These are phyloP conservation scores for Pachysolen tannophilus DNA, from an alignment of 805 yeast genomes.

Conservation along the genomic window DNA sequence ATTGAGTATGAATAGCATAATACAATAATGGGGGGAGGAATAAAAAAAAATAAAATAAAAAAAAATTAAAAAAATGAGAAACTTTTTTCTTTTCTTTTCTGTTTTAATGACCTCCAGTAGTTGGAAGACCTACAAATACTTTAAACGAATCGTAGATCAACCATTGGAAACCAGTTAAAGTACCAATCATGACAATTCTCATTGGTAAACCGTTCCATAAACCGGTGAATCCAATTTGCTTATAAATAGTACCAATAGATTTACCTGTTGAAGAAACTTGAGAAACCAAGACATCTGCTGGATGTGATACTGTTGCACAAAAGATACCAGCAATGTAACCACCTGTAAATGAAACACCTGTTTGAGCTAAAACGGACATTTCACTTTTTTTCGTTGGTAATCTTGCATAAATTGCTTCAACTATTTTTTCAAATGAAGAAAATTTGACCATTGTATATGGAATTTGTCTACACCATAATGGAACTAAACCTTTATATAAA, in stretches of 20 bases:
- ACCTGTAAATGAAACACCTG: constrained; percentile 90
- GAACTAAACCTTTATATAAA: constrained; percentile 81
- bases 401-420: constrained; percentile 64
- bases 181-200: constrained; percentile 95
- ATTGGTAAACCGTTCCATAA: constrained; percentile 94
- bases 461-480: constrained; percentile 93
- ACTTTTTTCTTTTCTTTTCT: neutral
- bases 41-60: too few relatives aligned
- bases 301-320: constrained; percentile 94
- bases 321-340: constrained; percentile 97
- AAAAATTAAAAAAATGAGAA: neutral
- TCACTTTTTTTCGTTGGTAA: constrained; percentile 69
- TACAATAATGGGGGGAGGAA: too few relatives aligned
- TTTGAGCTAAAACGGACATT: constrained; percentile 70
- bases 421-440: constrained; percentile 89
- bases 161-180: constrained; percentile 97
- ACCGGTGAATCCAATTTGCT: constrained; percentile 79
- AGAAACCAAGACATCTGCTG: constrained; percentile 98
- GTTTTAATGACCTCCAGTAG: constrained; percentile 56
- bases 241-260: constrained; percentile 70
- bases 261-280: constrained; percentile 67
- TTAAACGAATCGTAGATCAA: constrained; percentile 92
- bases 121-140: constrained; percentile 90
- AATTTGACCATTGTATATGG: constrained; percentile 99
- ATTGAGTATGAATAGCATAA: too few relatives aligned